These are phyloP conservation scores for Diaporthe humulicola DNA, from an alignment of 2,329 filamentous ascomycete genomes.

Conservation along the genomic window DNA sequence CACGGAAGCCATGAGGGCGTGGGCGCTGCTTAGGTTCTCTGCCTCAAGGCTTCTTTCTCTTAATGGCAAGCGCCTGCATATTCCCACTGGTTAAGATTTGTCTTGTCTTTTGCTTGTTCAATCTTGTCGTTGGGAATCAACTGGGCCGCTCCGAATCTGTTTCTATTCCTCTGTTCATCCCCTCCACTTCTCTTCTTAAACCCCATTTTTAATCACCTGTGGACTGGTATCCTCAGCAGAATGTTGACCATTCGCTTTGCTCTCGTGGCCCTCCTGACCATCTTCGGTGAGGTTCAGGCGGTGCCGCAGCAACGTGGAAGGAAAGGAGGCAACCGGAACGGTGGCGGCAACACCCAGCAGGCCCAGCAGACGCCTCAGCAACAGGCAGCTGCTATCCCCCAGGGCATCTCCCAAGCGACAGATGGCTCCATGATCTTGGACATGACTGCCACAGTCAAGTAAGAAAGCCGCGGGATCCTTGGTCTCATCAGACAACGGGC, in stretches of 20 bases:
- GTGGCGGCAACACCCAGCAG: slow-evolving; percentile 8
- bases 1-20: background rate
- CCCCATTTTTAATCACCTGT: slow-evolving; percentile 13
- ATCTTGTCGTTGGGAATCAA: slow-evolving; percentile 27
- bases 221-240: slow-evolving; percentile 35
- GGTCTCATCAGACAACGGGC: background rate
- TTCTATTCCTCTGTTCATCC: slow-evolving; percentile 22
- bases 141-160: slow-evolving; percentile 22
- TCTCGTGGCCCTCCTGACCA: slow-evolving; percentile 38
- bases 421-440: slow-evolving; percentile 70
- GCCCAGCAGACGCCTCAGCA: slow-evolving; percentile 46
- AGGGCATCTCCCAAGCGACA: slow-evolving; percentile 58
- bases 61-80: slow-evolving; percentile 14
- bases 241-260: slow-evolving; percentile 44
- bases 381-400: slow-evolving; percentile 47
- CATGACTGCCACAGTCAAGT: slow-evolving; percentile 67
- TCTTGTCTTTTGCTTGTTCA: slow-evolving; percentile 13
- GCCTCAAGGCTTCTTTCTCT: slow-evolving; percentile 27
- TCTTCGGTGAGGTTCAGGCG: slow-evolving; percentile 37
- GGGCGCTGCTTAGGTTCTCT: background rate
- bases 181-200: slow-evolving; percentile 29
- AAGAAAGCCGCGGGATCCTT: slow-evolving; percentile 40
- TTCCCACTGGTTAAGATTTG: background rate
- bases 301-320: slow-evolving; percentile 33
- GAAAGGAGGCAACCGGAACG: slow-evolving; percentile 34